Evolutionary conservation across 192 early-diverging fungal genomes (phyloP).

Genomic region (Allomyces macrogynus): DNA sequence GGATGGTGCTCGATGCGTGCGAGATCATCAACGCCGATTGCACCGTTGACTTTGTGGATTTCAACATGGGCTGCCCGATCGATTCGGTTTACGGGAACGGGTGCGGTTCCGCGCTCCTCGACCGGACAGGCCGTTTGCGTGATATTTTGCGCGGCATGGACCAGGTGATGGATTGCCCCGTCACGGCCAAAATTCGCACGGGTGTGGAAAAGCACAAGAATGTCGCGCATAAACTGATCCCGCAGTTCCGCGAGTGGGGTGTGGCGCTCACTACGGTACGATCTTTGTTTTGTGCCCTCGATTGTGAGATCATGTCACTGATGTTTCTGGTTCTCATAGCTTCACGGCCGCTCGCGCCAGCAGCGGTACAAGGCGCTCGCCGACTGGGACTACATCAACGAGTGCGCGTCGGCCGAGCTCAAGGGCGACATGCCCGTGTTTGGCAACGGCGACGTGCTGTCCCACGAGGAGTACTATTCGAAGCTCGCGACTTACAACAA

Average conservation of each 20-base stretch:
- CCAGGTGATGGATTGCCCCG: slow-evolving; percentile 45
- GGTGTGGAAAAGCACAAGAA: slow-evolving; percentile 39
- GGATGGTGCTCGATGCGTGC: slow-evolving; percentile 32
- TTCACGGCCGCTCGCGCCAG: slow-evolving; percentile 80
- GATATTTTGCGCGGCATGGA: slow-evolving; percentile 60
- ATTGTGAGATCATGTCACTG: too few relatives aligned
- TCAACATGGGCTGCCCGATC: slow-evolving; percentile 94
- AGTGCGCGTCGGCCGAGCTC: slow-evolving; percentile 15
- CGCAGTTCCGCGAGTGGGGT: slow-evolving; percentile 40
- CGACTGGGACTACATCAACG: slow-evolving; percentile 77
- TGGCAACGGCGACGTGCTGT: slow-evolving; percentile 70
- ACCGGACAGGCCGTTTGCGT: slow-evolving; percentile 35
- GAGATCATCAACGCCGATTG: slow-evolving; percentile 46
- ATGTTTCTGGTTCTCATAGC: slow-evolving; percentile 4
- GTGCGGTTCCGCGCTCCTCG: slow-evolving; percentile 62
- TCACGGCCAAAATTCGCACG: slow-evolving; percentile 81
- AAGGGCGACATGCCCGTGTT: slow-evolving; percentile 29
- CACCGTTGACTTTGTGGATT: slow-evolving; percentile 79
- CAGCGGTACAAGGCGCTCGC: slow-evolving; percentile 80
- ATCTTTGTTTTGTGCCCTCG: neutral
- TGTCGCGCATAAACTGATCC: slow-evolving; percentile 53
- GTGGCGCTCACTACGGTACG: slow-evolving; percentile 35
- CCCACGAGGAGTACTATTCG: slow-evolving; percentile 61
- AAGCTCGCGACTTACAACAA: slow-evolving; percentile 31
- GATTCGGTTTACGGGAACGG: slow-evolving; percentile 68